Conservation (phyloP, 495 filamentous ascomycete genomes). For the Polyplosphaeria fusca region DNA sequence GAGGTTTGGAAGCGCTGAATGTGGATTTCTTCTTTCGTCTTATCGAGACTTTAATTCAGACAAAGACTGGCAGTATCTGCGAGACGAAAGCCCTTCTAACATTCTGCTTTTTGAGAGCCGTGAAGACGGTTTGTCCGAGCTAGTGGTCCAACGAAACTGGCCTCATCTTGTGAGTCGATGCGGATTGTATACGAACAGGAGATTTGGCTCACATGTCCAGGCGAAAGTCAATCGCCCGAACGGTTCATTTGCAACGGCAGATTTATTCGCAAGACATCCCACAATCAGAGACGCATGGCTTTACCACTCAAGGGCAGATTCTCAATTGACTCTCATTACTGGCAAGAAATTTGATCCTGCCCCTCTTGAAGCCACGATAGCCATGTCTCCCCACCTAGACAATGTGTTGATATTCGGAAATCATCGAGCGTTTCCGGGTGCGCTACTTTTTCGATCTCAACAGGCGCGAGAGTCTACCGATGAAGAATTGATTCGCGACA, state of each 20-base stretch:
- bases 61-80: conserved; percentile 66
- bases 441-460: conserved; percentile 40
- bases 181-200: too few species aligned
- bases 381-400: conserved; percentile 36
- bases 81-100: conserved; percentile 28
- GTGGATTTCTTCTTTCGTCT: conserved; percentile 54
- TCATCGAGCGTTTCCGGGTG: conserved; percentile 46
- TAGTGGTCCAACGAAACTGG: conserved; percentile 58
- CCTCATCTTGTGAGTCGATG: conserved; percentile 56
- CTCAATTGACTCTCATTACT: conserved; percentile 60
- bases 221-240: conserved; percentile 55
- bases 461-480: background rate
- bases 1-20: conserved; percentile 57
- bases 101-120: conserved; percentile 52
- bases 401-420: conserved; percentile 53
- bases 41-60: conserved; percentile 52
- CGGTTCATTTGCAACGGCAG: conserved; percentile 56
- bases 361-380: conserved; percentile 53
- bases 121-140: conserved; percentile 54
- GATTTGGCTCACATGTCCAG: too few species aligned
- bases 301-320: conserved; percentile 59
- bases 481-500: conserved; percentile 29
- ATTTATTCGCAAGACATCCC: conserved; percentile 57
- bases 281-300: conserved; percentile 53
- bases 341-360: conserved; percentile 69